These are phyloP conservation scores for Xylaria grammica DNA, from an alignment of 495 filamentous ascomycete genomes.

Conservation along the genomic window DNA sequence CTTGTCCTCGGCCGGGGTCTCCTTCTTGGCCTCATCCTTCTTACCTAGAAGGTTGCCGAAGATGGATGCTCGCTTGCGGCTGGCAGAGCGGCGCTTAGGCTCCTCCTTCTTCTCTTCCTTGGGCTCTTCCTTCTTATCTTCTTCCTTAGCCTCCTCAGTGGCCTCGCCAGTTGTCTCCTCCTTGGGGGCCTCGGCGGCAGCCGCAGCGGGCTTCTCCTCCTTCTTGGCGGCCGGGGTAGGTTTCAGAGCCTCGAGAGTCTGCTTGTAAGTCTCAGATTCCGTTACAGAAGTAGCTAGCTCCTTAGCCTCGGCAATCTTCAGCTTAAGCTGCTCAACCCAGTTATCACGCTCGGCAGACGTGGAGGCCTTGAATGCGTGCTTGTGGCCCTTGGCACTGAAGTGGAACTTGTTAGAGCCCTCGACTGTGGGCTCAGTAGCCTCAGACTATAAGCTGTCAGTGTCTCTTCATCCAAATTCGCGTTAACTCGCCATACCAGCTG, in stretches of 20 bases:
- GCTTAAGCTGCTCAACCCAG: conserved; percentile 82
- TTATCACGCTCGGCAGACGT: conserved; percentile 79
- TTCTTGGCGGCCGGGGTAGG: conserved; percentile 40
- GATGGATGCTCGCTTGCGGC: conserved; percentile 84
- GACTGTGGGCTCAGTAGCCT: conserved; percentile 78
- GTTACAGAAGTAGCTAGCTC: conserved; percentile 69
- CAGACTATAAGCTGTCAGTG: conserved; percentile 62
- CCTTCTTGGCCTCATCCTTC: conserved; percentile 72
- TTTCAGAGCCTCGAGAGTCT: conserved; percentile 73
- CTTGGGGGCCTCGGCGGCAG: conserved; percentile 54
- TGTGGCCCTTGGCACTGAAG: conserved; percentile 82
- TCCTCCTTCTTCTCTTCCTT: conserved; percentile 53
- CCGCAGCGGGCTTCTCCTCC: conserved; percentile 39
- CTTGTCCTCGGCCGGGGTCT: conserved; percentile 55
- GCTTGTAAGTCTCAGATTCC: conserved; percentile 79
- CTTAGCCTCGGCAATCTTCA: conserved; percentile 79
- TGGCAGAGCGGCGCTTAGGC: conserved; percentile 72
- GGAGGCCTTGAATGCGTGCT: conserved; percentile 86
- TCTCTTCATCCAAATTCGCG: not conserved
- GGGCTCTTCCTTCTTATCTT: conserved; percentile 45
- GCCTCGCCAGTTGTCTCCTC: conserved; percentile 56
- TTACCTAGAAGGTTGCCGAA: conserved; percentile 78
- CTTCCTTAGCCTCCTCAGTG: conserved; percentile 48
- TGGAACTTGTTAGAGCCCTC: conserved; percentile 78
- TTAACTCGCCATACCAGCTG: conserved; percentile 68